These are phyloP conservation scores for Quercus parvula DNA, from an alignment of 306 rosid species.

Conservation along the genomic window DNA sequence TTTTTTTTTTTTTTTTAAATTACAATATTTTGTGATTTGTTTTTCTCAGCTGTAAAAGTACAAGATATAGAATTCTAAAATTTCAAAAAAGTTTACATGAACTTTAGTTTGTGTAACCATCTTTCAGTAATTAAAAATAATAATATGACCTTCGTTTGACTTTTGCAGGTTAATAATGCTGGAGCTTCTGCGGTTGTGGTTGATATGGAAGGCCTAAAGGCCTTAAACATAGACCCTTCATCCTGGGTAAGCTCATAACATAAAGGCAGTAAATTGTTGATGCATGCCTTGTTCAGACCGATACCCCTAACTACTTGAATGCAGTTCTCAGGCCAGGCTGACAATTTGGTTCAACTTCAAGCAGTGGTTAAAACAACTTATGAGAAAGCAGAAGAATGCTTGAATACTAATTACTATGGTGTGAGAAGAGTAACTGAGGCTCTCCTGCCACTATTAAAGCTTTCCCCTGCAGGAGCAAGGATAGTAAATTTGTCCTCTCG, in stretches of 20 bases:
- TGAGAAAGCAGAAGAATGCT: slow-evolving; percentile 47
- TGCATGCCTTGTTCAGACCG: neutral
- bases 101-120: no score
- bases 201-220: slow-evolving; percentile 37
- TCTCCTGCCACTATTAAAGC: slow-evolving; percentile 49
- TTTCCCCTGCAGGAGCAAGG: slow-evolving; percentile 45
- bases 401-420: slow-evolving; percentile 51
- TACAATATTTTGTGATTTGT: no score
- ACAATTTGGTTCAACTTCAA: slow-evolving; percentile 16
- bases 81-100: no score
- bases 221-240: slow-evolving; percentile 37
- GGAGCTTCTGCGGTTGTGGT: slow-evolving; percentile 38
- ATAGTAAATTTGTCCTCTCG: slow-evolving; percentile 54
- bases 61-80: no score
- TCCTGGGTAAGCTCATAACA: slow-evolving; percentile 31
- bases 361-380: slow-evolving; percentile 27
- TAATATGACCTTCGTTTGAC: neutral
- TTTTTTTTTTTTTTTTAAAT: no score
- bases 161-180: slow-evolving; percentile 53
- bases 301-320: neutral
- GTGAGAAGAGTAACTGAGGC: slow-evolving; percentile 51
- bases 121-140: no score
- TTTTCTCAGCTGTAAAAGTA: no score
- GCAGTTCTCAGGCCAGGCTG: slow-evolving; percentile 46
- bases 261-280: neutral